Percentiles rank a stretch among this genome's conserved stretches.
These are phyloP conservation scores for Clavispora santaluciae DNA, from an alignment of 805 yeast genomes.

Conservation along the genomic window DNA sequence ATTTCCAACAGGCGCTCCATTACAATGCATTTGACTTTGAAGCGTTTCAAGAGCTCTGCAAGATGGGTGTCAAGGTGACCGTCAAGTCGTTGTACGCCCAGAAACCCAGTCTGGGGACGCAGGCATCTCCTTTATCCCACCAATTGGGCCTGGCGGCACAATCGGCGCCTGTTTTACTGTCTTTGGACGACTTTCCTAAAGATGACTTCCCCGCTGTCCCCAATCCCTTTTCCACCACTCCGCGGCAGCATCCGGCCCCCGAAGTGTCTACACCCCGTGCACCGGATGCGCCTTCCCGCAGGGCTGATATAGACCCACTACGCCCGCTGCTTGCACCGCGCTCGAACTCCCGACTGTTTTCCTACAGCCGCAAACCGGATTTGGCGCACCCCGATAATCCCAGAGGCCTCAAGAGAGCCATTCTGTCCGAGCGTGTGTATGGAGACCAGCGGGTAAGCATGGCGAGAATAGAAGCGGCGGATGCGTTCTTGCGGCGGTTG, in stretches of 20 bases:
- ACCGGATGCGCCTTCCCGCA: conserved; percentile 37
- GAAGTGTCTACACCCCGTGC: conserved; percentile 19
- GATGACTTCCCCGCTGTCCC: conserved; percentile 5
- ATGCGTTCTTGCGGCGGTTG: conserved; percentile 41
- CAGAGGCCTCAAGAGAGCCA: conserved; percentile 13
- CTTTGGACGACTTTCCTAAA: conserved; percentile 3
- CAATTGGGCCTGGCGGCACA: not conserved
- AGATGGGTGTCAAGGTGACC: conserved; percentile 65
- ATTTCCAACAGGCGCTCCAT: conserved; percentile 64
- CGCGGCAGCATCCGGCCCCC: conserved; percentile 12
- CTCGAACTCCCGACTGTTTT: conserved; percentile 7
- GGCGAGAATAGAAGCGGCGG: conserved; percentile 17
- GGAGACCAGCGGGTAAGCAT: not conserved
- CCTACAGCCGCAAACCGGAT: conserved; percentile 10
- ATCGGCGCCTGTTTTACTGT: not conserved
- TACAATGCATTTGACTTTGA: conserved; percentile 82
- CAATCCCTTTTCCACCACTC: conserved; percentile 31
- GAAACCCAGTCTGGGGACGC: conserved; percentile 1
- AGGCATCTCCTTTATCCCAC: no score
- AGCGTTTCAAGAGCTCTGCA: conserved; percentile 72
- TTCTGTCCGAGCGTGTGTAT: conserved; percentile 4
- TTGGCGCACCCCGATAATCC: conserved; percentile 5
- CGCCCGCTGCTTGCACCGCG: conserved; percentile 6
- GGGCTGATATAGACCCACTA: conserved; percentile 4
- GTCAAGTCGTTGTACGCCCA: conserved; percentile 49